Evolutionary conservation across 441 rosid species (phyloP), one percentile per base, ranked within the genome.

Genomic region (Iberis amara): DNA sequence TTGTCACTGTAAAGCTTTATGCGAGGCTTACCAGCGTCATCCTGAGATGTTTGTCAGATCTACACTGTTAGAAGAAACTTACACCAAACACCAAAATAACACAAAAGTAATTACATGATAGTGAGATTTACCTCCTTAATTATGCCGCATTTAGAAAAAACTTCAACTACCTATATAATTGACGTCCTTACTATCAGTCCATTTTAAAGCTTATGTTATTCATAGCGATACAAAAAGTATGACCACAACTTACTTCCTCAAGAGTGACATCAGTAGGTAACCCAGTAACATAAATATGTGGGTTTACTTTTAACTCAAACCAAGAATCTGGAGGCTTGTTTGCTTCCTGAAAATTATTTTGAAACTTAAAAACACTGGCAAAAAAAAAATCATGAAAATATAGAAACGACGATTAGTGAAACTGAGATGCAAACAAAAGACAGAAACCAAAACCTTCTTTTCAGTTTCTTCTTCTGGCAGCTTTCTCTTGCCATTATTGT

Each of bases 261-360:
- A 69, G 36, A 12, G 89, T 81, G 55, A 79, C 90, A 77, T 92
- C 97, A 36, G 69, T 82, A 39, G 99, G 99, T 76, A 92, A 71
- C 57, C 99, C 99, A 64, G 78, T 84, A 18, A 89, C 85, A 62
- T 92, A 89, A 38, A 92, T 82, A 77, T 92, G 88, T 2, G 97
- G 85, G 71, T 92, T 92, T 31, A 92, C 83, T 81, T 92, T 92
- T 73, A 92, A 74, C 66, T 92, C 94, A 74, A 92, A 92, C 99
- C 99, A 92, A 57, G 85, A 68, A 63, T 92, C 99, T 1, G 97
- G 96, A 59, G 94, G 81, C 71, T 84, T 79, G 61, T 88, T 85
- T 45, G 96, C 71, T 83, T 88, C 96, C 95, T 85, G 77, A 54
- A 64, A 74, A 61, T 18, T 18, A 26, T 55, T 45, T 47, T 48